These are phyloP conservation scores for Populus nigra DNA, from an alignment of 345 rosid species.

Conservation along the genomic window DNA sequence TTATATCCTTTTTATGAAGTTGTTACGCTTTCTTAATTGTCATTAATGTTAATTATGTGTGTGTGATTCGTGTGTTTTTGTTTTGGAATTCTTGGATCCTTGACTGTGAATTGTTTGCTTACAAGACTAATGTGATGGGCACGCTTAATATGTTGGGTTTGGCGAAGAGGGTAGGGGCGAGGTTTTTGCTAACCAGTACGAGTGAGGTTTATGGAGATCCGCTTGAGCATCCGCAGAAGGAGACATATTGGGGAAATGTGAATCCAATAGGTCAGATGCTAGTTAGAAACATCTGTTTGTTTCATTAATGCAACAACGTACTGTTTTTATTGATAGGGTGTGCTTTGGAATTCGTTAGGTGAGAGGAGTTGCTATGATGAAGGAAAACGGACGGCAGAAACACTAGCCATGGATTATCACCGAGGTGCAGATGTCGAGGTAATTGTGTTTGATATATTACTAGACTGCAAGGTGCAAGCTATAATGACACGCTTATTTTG, in stretches of 20 bases:
- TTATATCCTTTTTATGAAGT: slow-evolving; percentile 60
- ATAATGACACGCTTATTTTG: neutral
- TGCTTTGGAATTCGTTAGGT: slow-evolving; percentile 41
- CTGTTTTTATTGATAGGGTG: neutral
- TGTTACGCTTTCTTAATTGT: neutral
- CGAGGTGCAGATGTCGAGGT: slow-evolving; percentile 97
- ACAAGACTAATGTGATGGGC: slow-evolving; percentile 99
- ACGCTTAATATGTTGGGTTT: slow-evolving; percentile 97
- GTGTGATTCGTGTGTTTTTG: slow-evolving; percentile 1
- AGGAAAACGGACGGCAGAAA: slow-evolving; percentile 97
- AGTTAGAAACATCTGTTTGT: neutral
- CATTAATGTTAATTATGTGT: neutral
- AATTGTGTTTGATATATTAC: slow-evolving; percentile 10
- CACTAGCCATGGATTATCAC: slow-evolving; percentile 94
- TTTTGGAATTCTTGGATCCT: slow-evolving; percentile 38
- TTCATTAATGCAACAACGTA: neutral
- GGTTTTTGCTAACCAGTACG: slow-evolving; percentile 93
- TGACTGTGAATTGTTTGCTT: slow-evolving; percentile 32
- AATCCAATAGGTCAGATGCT: slow-evolving; percentile 76
- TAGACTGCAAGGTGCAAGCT: neutral
- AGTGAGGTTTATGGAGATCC: slow-evolving; percentile 99
- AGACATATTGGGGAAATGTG: slow-evolving; percentile 97
- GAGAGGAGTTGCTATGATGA: slow-evolving; percentile 98
- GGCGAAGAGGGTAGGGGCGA: slow-evolving; percentile 97
- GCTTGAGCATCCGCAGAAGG: slow-evolving; percentile 98